Conservation (phyloP, 768 basidiomycete species). For the Bullera alba region DNA sequence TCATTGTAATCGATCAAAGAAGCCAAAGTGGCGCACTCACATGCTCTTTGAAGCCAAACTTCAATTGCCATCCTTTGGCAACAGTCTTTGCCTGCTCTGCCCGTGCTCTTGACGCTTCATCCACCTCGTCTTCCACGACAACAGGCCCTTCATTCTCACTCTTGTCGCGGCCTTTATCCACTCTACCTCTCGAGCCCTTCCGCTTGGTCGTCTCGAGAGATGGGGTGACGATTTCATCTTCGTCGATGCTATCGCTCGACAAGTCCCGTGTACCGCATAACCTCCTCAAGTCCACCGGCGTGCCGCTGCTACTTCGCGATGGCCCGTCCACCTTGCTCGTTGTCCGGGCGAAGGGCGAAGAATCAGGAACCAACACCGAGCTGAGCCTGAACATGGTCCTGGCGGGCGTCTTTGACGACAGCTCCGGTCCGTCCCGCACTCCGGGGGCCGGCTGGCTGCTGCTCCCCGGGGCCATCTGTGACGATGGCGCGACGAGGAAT, state of each 20-base stretch:
- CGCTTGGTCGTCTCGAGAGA: not conserved
- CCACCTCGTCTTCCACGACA: slow-evolving; percentile 11
- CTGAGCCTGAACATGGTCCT: slow-evolving; percentile 4
- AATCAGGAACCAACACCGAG: slow-evolving; percentile 10
- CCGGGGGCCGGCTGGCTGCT: too few species aligned
- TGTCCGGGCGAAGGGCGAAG: slow-evolving; percentile 6
- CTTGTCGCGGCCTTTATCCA: not conserved
- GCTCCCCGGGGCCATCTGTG: too few species aligned
- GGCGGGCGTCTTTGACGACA: slow-evolving; percentile 1
- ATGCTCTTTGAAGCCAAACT: slow-evolving; percentile 23
- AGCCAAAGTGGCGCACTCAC: slow-evolving; percentile 2
- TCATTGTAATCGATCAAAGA: not conserved
- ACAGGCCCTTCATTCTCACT: not conserved
- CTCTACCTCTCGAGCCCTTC: not conserved
- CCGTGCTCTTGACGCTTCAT: slow-evolving; percentile 4
- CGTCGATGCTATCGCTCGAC: slow-evolving; percentile 23
- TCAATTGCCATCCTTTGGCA: slow-evolving; percentile 24
- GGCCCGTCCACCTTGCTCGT: not conserved
- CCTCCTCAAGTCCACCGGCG: not conserved
- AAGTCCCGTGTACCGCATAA: not conserved
- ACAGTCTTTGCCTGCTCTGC: slow-evolving; percentile 23
- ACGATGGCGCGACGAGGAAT: too few species aligned
- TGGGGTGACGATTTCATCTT: not conserved
- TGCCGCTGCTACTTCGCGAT: not conserved
- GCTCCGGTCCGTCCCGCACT: too few species aligned